A percentile compares a stretch with the other conserved stretches of the same genome.
These are phyloP conservation scores for Coemansia interrupta DNA, from an alignment of 192 early-diverging fungal genomes.

Conservation along the genomic window DNA sequence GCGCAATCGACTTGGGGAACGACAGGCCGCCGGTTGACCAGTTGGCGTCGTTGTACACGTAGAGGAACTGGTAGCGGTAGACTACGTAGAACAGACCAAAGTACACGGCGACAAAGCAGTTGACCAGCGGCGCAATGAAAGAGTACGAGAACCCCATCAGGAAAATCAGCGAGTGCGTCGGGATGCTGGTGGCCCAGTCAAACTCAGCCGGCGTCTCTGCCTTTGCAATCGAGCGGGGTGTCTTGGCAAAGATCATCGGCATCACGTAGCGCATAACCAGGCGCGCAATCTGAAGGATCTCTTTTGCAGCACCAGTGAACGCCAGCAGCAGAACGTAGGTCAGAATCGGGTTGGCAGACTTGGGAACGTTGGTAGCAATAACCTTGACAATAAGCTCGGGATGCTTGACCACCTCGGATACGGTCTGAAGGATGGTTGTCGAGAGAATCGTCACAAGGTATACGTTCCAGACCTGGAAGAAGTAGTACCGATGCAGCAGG, in stretches of 20 bases:
- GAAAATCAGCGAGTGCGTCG: slow-evolving; percentile 69
- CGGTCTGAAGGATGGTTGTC: slow-evolving; percentile 57
- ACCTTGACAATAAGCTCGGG: slow-evolving; percentile 45
- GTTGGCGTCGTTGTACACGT: slow-evolving; percentile 63
- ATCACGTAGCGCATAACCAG: slow-evolving; percentile 63
- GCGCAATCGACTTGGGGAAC: slow-evolving; percentile 62
- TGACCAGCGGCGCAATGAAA: slow-evolving; percentile 75
- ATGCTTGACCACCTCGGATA: slow-evolving; percentile 21
- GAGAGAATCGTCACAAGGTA: slow-evolving; percentile 76
- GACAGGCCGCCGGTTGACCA: slow-evolving; percentile 66
- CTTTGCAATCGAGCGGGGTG: slow-evolving; percentile 67
- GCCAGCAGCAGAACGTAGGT: slow-evolving; percentile 79
- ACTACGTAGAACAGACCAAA: slow-evolving; percentile 74
- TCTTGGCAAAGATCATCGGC: slow-evolving; percentile 61
- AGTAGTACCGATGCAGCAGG: slow-evolving; percentile 72
- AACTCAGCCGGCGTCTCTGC: slow-evolving; percentile 56
- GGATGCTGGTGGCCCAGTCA: slow-evolving; percentile 66
- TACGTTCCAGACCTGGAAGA: slow-evolving; percentile 81
- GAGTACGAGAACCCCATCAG: slow-evolving; percentile 75
- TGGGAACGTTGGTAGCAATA: slow-evolving; percentile 64
- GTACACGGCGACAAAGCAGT: slow-evolving; percentile 74
- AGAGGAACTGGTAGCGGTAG: slow-evolving; percentile 81
- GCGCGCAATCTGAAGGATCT: slow-evolving; percentile 67
- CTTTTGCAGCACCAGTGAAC: slow-evolving; percentile 64
- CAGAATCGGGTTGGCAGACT: slow-evolving; percentile 75